A percentile compares a stretch with the other conserved stretches of the same genome.
phyloP scores from a whole-genome alignment of 2,329 filamentous ascomycete genomes.

The Plenodomus biglobosus region DNA sequence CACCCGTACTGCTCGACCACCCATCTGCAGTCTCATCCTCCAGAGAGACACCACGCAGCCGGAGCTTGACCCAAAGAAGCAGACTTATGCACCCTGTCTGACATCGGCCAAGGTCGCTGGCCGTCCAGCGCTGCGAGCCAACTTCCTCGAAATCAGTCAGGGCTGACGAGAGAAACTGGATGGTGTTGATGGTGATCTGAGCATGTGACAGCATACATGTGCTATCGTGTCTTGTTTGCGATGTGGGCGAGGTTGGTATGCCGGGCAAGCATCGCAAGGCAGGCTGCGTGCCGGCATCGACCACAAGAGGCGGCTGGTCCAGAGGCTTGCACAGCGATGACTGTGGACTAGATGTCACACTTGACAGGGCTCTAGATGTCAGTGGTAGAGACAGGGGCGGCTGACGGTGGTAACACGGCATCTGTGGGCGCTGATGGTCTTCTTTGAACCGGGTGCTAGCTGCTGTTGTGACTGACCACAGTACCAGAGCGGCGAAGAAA shows the following conservation, averaged over 20 bases:
- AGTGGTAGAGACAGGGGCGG: constrained; percentile 9
- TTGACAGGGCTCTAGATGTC: neutral
- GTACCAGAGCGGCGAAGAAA: constrained; percentile 39
- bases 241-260: constrained; percentile 19
- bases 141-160: constrained; percentile 19
- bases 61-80: constrained; percentile 38
- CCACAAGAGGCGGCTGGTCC: constrained; percentile 8
- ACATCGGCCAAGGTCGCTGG: constrained; percentile 24
- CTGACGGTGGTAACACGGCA: constrained; percentile 12
- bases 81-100: constrained; percentile 34
- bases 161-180: constrained; percentile 30
- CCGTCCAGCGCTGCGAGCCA: constrained; percentile 16
- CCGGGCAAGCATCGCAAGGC: neutral
- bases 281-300: constrained; percentile 5
- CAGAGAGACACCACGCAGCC: constrained; percentile 21
- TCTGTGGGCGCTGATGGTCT: constrained; percentile 6
- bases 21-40: constrained; percentile 16
- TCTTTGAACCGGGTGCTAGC: constrained; percentile 22
- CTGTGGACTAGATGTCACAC: neutral
- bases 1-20: constrained; percentile 15
- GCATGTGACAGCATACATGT: constrained; percentile 15
- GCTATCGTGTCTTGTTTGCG: constrained; percentile 7
- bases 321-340: neutral
- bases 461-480: constrained; percentile 40
- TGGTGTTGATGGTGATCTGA: constrained; percentile 24